Evolutionary conservation across 1,139 yeast species (phyloP), one percentile per base, ranked within the genome.

Genomic region (Candida sanyaensis): DNA sequence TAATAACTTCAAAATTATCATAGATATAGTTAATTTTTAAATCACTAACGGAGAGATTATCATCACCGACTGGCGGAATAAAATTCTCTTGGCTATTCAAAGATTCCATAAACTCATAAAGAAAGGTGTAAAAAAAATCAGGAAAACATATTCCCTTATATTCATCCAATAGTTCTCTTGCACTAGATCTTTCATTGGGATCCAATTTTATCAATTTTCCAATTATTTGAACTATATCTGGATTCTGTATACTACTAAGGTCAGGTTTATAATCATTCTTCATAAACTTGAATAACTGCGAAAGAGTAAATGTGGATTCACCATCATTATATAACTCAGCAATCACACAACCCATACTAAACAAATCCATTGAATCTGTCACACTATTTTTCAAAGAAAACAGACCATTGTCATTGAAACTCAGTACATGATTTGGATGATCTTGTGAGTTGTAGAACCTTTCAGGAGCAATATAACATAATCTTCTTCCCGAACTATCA

Each of bases 381-480:
- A 90, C 61, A n/a, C 63, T 61, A 44, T 64, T 67, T 2, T 66
- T 68, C 23, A 44, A 34, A 21, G 49, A 55, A 45, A 55, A 64
- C 30, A 54, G 55, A 0, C 73, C 75, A 26, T 64, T 61, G 26
- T 72, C 70, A 11, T 65, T 65, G 37, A 61, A 55, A 46, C 57
- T 59, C 46, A 54, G 61, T 9, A 32, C 38, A 39, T 52, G 52
- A 4, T 58, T 48, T 45, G 58, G 45, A 43, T 57, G 46, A 12
- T 55, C 54, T 28, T 59, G 55, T 4, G 72, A 63, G 42, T 63
- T 63, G 49, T 80, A 72, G 61, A 95, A 93, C 53, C 99, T 69
- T 63, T 95, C 99, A 0, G 99, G 99, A 0, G 99, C 98, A 44
- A 95, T 68, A 63, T 92, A 93, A 65, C 99, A 93, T 3, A 84